phyloP scores from a whole-genome alignment of 441 rosid species.

The Gossypium aridum region DNA sequence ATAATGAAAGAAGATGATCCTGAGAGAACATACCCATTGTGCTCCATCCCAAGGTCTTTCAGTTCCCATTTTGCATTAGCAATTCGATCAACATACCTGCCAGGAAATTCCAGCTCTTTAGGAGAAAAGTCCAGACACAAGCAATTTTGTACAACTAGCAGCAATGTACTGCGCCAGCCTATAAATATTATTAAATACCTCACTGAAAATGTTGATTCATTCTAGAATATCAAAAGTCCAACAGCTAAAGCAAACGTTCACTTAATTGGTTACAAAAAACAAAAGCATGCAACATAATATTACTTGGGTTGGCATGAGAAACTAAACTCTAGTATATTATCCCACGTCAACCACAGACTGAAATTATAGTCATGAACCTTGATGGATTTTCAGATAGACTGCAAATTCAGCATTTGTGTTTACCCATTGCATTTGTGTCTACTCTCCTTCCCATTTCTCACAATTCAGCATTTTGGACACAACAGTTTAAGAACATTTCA shows the following conservation, averaged over 20 bases:
- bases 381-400: not conserved
- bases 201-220: not conserved
- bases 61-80: constrained; percentile 94
- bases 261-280: not conserved
- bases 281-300: not conserved
- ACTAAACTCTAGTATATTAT: constrained; percentile 3
- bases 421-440: not conserved
- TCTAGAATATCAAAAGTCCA: not conserved
- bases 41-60: constrained; percentile 92
- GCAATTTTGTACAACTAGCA: constrained; percentile 6
- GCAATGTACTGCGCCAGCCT: not conserved
- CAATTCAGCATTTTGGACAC: not conserved
- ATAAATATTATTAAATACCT: not conserved
- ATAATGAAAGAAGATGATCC: not conserved
- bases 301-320: not conserved
- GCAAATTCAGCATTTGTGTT: not conserved
- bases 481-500: not conserved
- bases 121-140: not conserved
- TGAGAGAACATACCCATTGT: constrained; percentile 74
- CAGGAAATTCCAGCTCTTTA: constrained; percentile 5
- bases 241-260: not conserved
- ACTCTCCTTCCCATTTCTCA: not conserved
- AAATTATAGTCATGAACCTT: not conserved
- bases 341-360: not conserved
- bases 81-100: constrained; percentile 88